A percentile compares a stretch with the other conserved stretches of the same genome.
Evolutionary conservation across 257 asterid genomes (phyloP).

Genomic region (Solanum phureja): DNA sequence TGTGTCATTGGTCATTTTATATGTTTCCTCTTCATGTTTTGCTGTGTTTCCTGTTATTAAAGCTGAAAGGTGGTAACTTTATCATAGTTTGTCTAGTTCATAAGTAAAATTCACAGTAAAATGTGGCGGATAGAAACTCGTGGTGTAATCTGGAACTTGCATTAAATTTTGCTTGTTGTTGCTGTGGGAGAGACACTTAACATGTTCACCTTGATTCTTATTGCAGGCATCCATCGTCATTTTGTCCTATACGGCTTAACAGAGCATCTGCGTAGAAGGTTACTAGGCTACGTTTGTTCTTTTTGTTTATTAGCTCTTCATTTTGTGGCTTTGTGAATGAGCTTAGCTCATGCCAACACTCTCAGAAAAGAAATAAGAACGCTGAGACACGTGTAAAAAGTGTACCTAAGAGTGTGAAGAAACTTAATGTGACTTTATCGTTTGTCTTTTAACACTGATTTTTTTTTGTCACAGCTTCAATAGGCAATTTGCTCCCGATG

Average conservation of each 20-base stretch:
- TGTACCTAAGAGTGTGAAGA: background rate
- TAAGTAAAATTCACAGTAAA: background rate
- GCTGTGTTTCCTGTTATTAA: background rate
- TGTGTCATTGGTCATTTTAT: background rate
- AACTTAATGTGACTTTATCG: too few relatives aligned
- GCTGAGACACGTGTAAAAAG: background rate
- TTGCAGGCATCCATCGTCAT: constrained; percentile 76
- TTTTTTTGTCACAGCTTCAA: constrained; percentile 50
- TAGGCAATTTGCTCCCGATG: constrained; percentile 64
- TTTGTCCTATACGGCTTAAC: constrained; percentile 36
- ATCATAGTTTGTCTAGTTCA: background rate
- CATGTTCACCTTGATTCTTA: background rate
- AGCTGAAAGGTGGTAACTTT: background rate
- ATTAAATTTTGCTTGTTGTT: background rate
- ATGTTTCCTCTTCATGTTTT: background rate
- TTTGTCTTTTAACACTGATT: background rate
- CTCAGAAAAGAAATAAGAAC: background rate
- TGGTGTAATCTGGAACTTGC: background rate
- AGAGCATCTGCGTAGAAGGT: constrained; percentile 52
- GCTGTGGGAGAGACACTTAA: background rate
- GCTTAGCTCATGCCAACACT: background rate
- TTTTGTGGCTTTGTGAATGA: background rate
- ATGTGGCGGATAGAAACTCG: background rate
- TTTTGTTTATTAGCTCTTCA: background rate
- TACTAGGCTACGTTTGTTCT: background rate